Evolutionary conservation across 2,329 filamentous ascomycete species (phyloP), one percentile per base, ranked within the genome.

Genomic region (Aspergillus aculeatus): DNA sequence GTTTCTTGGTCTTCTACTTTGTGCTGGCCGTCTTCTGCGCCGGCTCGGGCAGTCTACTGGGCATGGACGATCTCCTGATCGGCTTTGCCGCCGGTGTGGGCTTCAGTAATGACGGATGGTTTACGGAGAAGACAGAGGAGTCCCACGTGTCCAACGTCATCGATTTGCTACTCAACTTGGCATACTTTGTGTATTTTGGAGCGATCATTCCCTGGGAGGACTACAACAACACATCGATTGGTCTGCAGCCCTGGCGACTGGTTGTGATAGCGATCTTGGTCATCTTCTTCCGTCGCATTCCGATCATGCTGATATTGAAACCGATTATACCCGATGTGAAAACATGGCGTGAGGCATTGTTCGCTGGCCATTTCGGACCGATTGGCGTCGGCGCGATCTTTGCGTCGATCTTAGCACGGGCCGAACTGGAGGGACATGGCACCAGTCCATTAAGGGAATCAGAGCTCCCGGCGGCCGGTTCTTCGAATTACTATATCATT

Each of bases 141-240:
- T 94, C 95, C 0, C 95, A 98, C 74, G 95, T 99, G 10, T 98
- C 94, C 75, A 98, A 99, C 86, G 95, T 99, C 73, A 99, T 99
- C 71, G 95, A 99, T 81, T 78, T 99, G 74, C 81, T 99, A 62
- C 88, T 99, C 80, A 99, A 99, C 77, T 85, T 99, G 86, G 86
- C 94, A 2, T 99, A 98, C 77, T 99, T 99, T 75, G 95, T 99
- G 68, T 99, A 95, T 75, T 90, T 99, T 65, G 95, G 95, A 56
- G 92, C 95, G 56, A 97, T 99, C 75, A 95, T 99, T 62, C 95
- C 95, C 1, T 99, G 95, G 95, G 86, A 89, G 68, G 88, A 92
- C 74, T 99, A 88, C 83, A 96, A 98, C 79, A 82, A 87, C 60
- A 81, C 84, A 1, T 81, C 81, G 0, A 81, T 96, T 58, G 92